Percentiles rank a stretch among this genome's conserved stretches.
These are phyloP conservation scores for Candolleomyces aberdarensis DNA, from an alignment of 768 basidiomycete species.

Conservation along the genomic window DNA sequence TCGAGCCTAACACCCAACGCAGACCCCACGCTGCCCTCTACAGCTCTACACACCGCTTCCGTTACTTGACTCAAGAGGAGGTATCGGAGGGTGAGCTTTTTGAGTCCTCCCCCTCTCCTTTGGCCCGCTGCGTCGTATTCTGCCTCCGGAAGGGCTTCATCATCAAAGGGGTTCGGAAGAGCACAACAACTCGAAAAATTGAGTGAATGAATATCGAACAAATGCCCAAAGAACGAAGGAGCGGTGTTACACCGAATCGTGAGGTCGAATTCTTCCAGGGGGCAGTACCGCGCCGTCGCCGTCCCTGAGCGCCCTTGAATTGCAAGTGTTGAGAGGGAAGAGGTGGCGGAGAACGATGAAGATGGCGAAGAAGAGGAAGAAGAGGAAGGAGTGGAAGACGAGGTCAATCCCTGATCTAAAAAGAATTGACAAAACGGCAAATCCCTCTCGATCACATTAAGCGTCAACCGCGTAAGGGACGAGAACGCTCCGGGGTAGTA, in stretches of 20 bases:
- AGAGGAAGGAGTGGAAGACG: background rate
- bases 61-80: background rate
- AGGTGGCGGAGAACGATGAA: background rate
- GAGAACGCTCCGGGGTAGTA: background rate
- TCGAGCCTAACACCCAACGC: background rate
- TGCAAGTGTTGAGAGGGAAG: too few relatives aligned
- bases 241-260: constrained; percentile 2
- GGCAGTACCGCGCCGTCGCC: too few relatives aligned
- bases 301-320: background rate
- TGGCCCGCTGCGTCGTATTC: background rate
- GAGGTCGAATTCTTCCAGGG: background rate
- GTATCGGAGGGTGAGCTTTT: background rate
- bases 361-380: background rate
- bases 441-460: constrained; percentile 2
- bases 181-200: too few relatives aligned
- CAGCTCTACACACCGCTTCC: background rate
- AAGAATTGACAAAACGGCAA: background rate
- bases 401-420: background rate
- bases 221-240: background rate
- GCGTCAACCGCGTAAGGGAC: background rate
- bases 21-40: background rate
- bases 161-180: too few relatives aligned
- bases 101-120: background rate
- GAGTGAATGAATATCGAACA: too few relatives aligned
- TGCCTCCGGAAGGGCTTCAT: too few relatives aligned